These are phyloP conservation scores for Calocera cornea DNA, from an alignment of 768 basidiomycete genomes.

Conservation along the genomic window DNA sequence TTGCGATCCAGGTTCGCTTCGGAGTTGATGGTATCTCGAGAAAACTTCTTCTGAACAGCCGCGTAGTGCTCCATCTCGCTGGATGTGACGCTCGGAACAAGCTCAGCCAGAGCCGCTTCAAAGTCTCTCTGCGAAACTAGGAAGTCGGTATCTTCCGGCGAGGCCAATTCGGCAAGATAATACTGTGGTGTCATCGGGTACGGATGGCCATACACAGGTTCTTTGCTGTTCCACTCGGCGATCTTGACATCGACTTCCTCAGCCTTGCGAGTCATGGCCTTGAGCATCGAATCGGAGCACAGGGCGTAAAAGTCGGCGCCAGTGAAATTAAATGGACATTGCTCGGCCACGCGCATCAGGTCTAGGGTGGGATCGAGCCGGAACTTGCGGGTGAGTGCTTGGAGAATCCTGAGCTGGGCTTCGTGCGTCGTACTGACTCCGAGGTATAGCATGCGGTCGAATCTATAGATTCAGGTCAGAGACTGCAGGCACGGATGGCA, in stretches of 20 bases:
- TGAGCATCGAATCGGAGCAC: constrained; percentile 90
- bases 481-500: constrained; percentile 14
- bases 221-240: constrained; percentile 33
- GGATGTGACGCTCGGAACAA: constrained; percentile 71
- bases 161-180: constrained; percentile 73
- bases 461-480: constrained; percentile 36
- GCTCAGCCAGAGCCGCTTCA: constrained; percentile 47
- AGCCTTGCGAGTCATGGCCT: constrained; percentile 85
- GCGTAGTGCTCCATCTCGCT: constrained; percentile 78
- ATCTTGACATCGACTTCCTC: constrained; percentile 63
- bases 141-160: constrained; percentile 52
- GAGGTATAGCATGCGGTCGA: constrained; percentile 93
- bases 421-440: constrained; percentile 79
- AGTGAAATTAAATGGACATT: constrained; percentile 86
- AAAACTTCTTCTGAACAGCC: constrained; percentile 55
- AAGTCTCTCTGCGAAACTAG: constrained; percentile 70
- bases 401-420: constrained; percentile 72
- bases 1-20: neutral
- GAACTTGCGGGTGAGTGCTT: constrained; percentile 88
- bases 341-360: constrained; percentile 47
- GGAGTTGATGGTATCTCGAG: constrained; percentile 25
- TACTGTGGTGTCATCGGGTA: constrained; percentile 75
- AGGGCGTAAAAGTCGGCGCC: constrained; percentile 98
- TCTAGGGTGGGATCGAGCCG: constrained; percentile 54
- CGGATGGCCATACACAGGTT: constrained; percentile 36